Conservation (phyloP, 2,329 filamentous ascomycete genomes). For the Exophiala sideris region DNA sequence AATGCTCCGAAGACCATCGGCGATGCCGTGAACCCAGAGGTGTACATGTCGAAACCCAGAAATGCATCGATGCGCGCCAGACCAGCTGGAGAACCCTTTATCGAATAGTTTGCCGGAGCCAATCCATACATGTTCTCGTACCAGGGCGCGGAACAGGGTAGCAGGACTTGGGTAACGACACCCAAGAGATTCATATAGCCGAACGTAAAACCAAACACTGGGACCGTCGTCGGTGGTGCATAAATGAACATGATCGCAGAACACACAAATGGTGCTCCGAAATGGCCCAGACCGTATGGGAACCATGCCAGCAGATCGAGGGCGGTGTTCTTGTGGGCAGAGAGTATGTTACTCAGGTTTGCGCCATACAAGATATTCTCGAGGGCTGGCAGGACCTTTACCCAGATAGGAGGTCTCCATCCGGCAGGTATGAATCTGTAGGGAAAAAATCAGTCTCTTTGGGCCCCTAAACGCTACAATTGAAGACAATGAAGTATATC, state of each 20-base stretch:
- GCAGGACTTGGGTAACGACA: constrained; percentile 81
- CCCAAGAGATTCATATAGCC: constrained; percentile 90
- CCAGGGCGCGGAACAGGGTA: constrained; percentile 94
- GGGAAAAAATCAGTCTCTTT: constrained; percentile 10
- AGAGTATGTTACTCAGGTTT: constrained; percentile 92
- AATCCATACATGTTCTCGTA: constrained; percentile 92
- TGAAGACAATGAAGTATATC: not conserved
- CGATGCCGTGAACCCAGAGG: constrained; percentile 83
- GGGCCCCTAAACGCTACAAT: too few species aligned
- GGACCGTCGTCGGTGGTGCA: constrained; percentile 77
- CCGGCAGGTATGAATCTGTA: constrained; percentile 80
- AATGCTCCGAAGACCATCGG: constrained; percentile 94
- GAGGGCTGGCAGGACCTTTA: constrained; percentile 86
- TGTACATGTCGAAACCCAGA: constrained; percentile 90
- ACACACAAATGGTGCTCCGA: constrained; percentile 77
- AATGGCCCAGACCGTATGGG: constrained; percentile 88
- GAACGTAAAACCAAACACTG: constrained; percentile 80
- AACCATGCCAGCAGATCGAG: constrained; percentile 90
- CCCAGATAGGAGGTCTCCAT: constrained; percentile 90
- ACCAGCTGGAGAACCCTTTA: constrained; percentile 83
- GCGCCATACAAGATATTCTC: constrained; percentile 96
- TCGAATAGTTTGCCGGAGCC: constrained; percentile 86
- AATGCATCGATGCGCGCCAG: constrained; percentile 83
- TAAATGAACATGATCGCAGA: constrained; percentile 81
- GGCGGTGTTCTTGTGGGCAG: constrained; percentile 77